Evolutionary conservation across 805 yeast genomes (phyloP).

Genomic region (Kluyveromyces dobzhanskii): DNA sequence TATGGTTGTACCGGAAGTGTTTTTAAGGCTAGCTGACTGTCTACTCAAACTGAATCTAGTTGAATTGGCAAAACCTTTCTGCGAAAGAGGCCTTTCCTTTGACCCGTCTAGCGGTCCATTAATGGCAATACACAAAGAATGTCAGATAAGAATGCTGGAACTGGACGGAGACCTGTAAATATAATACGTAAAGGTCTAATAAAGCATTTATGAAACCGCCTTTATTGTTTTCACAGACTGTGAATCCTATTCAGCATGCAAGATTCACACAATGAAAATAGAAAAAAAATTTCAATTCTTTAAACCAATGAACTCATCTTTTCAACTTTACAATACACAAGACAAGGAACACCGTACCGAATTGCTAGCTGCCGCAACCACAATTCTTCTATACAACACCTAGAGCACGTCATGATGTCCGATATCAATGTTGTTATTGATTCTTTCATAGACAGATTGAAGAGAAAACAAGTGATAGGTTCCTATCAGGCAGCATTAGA

Average conservation of each 20-base stretch:
- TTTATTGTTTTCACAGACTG: no score
- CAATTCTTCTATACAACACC: no score
- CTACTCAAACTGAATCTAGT: conserved; percentile 52
- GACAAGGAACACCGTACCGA: no score
- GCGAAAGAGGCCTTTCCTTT: conserved; percentile 68
- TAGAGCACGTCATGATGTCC: conserved; percentile 6
- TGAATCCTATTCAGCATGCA: no score
- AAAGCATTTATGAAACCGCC: no score
- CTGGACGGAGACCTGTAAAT: conserved; percentile 24
- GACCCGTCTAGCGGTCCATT: conserved; percentile 40
- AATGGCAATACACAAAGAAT: conserved; percentile 20
- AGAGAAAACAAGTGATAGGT: conserved; percentile 77
- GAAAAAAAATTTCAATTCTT: no score
- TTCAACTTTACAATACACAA: no score
- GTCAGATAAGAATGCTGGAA: conserved; percentile 21
- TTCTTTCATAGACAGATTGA: conserved; percentile 47
- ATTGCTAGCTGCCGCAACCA: no score
- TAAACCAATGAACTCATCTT: no score
- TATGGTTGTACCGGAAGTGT: conserved; percentile 55
- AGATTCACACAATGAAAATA: no score
- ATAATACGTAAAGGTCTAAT: neutral
- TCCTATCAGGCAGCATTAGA: conserved; percentile 78
- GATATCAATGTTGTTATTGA: conserved; percentile 36
- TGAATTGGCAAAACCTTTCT: conserved; percentile 52
- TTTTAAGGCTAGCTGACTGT: conserved; percentile 62